These are phyloP conservation scores for Cicer bijugum DNA, from an alignment of 306 rosid genomes.

Conservation along the genomic window DNA sequence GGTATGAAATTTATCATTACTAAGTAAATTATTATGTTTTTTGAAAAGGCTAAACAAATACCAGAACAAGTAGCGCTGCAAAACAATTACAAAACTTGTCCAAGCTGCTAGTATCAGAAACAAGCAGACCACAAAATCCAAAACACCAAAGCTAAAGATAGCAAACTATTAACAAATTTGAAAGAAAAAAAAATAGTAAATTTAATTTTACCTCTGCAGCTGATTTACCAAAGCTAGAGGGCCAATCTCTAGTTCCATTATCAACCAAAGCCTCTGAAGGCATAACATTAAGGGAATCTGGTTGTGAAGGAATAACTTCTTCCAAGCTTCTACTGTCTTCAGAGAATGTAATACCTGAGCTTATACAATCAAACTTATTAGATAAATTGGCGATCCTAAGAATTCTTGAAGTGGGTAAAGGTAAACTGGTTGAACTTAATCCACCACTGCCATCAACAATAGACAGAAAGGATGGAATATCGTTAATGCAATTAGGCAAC, in stretches of 20 bases:
- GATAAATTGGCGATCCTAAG: constrained; percentile 34
- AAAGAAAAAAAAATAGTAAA: neutral
- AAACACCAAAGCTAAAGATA: too few species aligned
- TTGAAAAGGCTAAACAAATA: too few species aligned
- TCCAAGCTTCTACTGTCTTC: constrained; percentile 43
- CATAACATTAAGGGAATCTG: constrained; percentile 46
- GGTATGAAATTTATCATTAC: constrained; percentile 33
- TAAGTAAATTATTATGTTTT: neutral
- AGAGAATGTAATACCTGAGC: constrained; percentile 41
- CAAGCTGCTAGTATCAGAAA: too few species aligned
- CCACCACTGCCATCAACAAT: constrained; percentile 36
- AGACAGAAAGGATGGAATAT: constrained; percentile 44
- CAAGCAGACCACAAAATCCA: too few species aligned
- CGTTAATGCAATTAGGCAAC: constrained; percentile 43
- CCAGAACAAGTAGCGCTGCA: too few species aligned
- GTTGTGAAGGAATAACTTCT: constrained; percentile 45
- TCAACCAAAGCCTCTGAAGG: constrained; percentile 45
- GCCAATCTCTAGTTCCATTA: constrained; percentile 49
- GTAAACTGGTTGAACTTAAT: constrained; percentile 32
- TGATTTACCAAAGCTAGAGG: constrained; percentile 53
- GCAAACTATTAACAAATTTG: neutral
- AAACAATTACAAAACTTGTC: too few species aligned
- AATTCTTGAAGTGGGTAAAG: constrained; percentile 42
- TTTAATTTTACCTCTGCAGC: constrained; percentile 58
- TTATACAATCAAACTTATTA: constrained; percentile 32